Base-by-base conservation (phyloP, 257 asterid genomes). In the Jaltomata sinuosa region DNA sequence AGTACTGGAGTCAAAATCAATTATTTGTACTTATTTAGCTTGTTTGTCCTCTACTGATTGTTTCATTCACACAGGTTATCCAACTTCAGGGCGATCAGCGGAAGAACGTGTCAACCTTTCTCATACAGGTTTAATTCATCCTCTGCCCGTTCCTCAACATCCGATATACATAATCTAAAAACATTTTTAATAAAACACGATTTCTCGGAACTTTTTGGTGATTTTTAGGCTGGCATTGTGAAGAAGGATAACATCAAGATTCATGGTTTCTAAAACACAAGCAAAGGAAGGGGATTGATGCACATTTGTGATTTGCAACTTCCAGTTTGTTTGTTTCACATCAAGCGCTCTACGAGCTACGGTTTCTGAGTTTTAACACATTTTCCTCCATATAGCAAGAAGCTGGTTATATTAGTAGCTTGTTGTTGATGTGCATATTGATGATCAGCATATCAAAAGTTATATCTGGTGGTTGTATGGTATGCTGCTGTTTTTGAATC, bases 61-160 rank as follows among this genome's bases (percentile, higher is more conserved):
- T 69, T 83, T 52, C 5, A 3, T n/a, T 18, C 42, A 53, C 62
- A 62, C 53, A 88, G 91, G 91, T 88, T 47, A 88, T 88, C 87
- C 91, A 88, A 80, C 91, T 88, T 57, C 91, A 88, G 83, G 91
- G 91, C 42, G 91, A 88, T 88, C 91, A 88, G 85, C 78, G 91
- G 82, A 88, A 88, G 91, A 88, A 88, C 19, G 91, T 84, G 14
- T 86, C 91, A 15, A 84, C 89, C 25, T 86, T 86, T 78, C 88
- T 86, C 49, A 50, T 83, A 83, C 88, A 86, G 89, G 91, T 86
- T 52, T 18, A 25, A 11, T 57, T 16, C n/a, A 16, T 71, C 42
- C 32, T 47, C 34, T 42, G 0, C 0, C 16, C 7, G 36, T 49
- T 49, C 16, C 61, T 68, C 27, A 6, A 68, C 29, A 68, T 68